These are phyloP conservation scores for Casaregolazyma lundiana DNA, from an alignment of 1,139 yeast species.

Conservation along the genomic window DNA sequence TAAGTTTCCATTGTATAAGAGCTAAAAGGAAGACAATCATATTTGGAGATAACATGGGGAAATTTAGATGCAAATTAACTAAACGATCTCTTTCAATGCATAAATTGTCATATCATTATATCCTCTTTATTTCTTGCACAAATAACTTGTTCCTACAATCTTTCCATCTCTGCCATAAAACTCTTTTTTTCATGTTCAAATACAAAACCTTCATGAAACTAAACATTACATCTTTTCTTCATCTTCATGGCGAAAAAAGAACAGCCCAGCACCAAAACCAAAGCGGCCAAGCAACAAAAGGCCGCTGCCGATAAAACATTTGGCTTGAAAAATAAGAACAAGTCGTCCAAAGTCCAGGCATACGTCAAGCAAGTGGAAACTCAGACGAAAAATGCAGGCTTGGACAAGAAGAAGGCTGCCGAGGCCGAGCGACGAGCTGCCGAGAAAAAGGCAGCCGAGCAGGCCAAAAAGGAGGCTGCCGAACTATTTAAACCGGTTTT, in stretches of 20 bases:
- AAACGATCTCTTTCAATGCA: too few relatives aligned
- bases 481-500: slow-evolving; percentile 63
- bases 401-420: slow-evolving; percentile 69
- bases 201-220: too few relatives aligned
- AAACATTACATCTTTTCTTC: background rate
- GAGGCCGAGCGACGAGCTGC: slow-evolving; percentile 69
- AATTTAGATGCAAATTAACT: too few relatives aligned
- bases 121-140: too few relatives aligned
- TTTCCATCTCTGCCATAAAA: too few relatives aligned
- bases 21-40: too few relatives aligned
- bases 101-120: too few relatives aligned
- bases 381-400: slow-evolving; percentile 53
- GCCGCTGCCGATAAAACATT: slow-evolving; percentile 85
- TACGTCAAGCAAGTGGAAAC: slow-evolving; percentile 74
- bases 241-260: slow-evolving; percentile 43
- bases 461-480: slow-evolving; percentile 82
- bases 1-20: too few relatives aligned
- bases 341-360: slow-evolving; percentile 87
- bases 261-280: slow-evolving; percentile 53
- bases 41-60: too few relatives aligned
- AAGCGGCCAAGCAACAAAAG: slow-evolving; percentile 64
- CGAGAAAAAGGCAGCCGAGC: slow-evolving; percentile 88
- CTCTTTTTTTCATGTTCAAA: too few relatives aligned
- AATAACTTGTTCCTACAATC: too few relatives aligned
- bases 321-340: slow-evolving; percentile 75